Conservation (phyloP, 164 flowering plant species). For the Paratinospora sagittata region DNA sequence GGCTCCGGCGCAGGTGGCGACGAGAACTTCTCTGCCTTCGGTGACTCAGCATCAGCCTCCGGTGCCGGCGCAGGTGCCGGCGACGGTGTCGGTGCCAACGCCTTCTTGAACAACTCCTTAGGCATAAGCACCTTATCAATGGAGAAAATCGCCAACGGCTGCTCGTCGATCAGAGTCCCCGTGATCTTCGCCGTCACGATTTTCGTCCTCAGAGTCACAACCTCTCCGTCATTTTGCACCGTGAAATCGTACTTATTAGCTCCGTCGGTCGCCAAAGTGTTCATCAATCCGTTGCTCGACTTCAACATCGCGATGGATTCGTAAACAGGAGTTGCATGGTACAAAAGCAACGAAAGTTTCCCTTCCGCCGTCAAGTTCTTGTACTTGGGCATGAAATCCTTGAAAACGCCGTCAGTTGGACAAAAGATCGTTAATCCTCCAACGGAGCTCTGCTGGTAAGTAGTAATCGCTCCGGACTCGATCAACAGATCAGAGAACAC, state of each 20-base stretch:
- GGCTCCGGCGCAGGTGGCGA: constrained; percentile 38
- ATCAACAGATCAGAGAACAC: too few species aligned
- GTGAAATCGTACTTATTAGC: constrained; percentile 29
- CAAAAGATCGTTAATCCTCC: too few species aligned
- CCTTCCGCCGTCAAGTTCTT: too few species aligned
- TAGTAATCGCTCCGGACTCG: too few species aligned
- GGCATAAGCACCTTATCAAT: constrained; percentile 68
- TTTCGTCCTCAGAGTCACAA: constrained; percentile 49
- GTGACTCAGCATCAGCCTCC: constrained; percentile 28
- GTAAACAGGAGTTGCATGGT: too few species aligned
- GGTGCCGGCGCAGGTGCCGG: constrained; percentile 50
- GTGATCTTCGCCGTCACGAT: constrained; percentile 53
- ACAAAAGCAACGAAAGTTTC: too few species aligned
- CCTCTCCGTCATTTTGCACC: constrained; percentile 35
- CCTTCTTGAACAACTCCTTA: constrained; percentile 58
- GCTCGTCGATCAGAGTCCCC: constrained; percentile 57
- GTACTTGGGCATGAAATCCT: too few species aligned
- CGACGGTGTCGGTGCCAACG: constrained; percentile 45
- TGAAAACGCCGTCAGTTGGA: too few species aligned
- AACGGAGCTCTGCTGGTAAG: too few species aligned
- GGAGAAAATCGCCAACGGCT: constrained; percentile 60
- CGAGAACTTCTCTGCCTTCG: constrained; percentile 20
- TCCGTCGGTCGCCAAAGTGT: constrained; percentile 41
- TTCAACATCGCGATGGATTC: constrained; percentile 34
- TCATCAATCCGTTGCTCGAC: constrained; percentile 33